Conservation (phyloP, 257 asterid species). For the Nicotiana tomentosiformis region DNA sequence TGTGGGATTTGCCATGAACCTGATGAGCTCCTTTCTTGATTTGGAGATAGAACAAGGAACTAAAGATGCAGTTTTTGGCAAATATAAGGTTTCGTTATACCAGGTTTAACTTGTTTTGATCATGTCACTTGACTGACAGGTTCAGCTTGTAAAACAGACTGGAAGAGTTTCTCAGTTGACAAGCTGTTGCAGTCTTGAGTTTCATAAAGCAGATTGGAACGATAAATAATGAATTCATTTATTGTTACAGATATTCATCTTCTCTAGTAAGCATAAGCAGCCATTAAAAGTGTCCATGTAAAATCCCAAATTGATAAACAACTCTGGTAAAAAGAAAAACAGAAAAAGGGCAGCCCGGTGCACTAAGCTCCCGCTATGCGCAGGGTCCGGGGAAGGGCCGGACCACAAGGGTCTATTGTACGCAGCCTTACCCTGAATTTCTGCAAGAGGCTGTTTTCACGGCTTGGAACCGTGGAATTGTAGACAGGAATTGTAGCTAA, state of each 20-base stretch:
- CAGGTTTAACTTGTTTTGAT: neutral
- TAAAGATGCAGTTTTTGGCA: neutral
- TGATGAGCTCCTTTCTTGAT: neutral
- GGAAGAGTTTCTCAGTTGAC: neutral
- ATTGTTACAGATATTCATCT: neutral
- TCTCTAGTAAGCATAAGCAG: neutral
- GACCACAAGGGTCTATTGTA: too few relatives aligned
- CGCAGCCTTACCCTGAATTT: too few relatives aligned
- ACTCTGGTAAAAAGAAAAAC: neutral
- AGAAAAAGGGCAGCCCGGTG: neutral
- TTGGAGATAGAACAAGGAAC: neutral
- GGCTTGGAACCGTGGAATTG: too few relatives aligned
- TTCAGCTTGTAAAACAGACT: neutral
- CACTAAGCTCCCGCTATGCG: too few relatives aligned
- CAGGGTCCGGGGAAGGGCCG: too few relatives aligned
- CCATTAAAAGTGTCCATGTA: neutral
- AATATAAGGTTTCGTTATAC: neutral
- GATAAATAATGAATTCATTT: neutral
- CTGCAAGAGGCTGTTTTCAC: too few relatives aligned
- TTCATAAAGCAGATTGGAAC: neutral
- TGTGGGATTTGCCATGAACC: neutral
- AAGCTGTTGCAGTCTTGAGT: neutral
- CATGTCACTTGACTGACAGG: neutral
- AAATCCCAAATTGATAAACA: neutral
- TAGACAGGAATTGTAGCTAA: neutral